Conservation (phyloP, 495 filamentous ascomycete species). For the Aspergillus diversus region DNA sequence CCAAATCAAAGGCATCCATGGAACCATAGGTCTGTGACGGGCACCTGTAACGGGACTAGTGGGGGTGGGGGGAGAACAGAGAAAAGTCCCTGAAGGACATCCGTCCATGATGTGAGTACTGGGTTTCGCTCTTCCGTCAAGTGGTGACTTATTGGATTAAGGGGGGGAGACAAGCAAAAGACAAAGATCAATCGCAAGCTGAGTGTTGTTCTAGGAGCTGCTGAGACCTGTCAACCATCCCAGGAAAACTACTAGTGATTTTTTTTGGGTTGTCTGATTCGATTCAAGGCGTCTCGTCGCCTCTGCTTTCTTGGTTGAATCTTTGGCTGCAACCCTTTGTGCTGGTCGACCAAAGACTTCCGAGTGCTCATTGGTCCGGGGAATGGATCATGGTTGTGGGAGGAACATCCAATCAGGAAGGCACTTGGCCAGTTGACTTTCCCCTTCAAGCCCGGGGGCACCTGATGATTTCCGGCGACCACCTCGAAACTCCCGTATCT, state of each 20-base stretch:
- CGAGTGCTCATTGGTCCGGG: constrained; percentile 1
- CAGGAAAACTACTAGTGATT: no score
- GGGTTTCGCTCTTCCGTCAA: no score
- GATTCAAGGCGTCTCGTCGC: no score
- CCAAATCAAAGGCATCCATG: constrained; percentile 21
- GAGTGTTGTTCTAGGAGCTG: neutral
- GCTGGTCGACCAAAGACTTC: constrained; percentile 3
- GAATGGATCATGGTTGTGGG: constrained; percentile 2
- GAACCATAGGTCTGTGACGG: constrained; percentile 26
- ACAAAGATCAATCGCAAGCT: no score
- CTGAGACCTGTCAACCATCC: constrained; percentile 3
- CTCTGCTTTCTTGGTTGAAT: neutral
- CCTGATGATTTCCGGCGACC: constrained; percentile 9
- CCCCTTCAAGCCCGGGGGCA: constrained; percentile 16
- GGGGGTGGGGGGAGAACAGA: constrained; percentile 13
- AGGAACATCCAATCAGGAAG: neutral
- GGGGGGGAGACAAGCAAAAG: neutral
- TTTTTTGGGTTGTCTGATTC: no score
- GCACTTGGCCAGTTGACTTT: constrained; percentile 11
- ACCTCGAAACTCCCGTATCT: constrained; percentile 11
- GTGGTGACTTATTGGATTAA: neutral
- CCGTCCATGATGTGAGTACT: no score
- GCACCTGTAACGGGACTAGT: constrained; percentile 22
- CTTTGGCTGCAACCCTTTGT: constrained; percentile 3
- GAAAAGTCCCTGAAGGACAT: neutral